Evolutionary conservation across 2,329 filamentous ascomycete genomes (phyloP), one percentile per base, ranked within the genome.

Genomic region (Fusarium tjaetaba): DNA sequence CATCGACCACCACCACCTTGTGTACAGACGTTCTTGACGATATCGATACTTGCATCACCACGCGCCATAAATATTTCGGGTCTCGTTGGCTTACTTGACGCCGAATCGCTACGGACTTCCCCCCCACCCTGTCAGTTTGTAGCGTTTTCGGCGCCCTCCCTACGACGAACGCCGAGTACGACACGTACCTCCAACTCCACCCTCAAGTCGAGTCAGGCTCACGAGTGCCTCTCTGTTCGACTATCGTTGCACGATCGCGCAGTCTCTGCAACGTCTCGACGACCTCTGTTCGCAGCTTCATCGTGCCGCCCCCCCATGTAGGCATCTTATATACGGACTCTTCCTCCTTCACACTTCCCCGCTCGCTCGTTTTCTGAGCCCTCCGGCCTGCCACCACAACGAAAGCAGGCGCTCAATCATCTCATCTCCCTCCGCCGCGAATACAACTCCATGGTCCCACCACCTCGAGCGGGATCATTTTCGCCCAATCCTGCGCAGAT

Each of bases 391-490:
- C 81, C 80, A 77, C 77, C 65, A 76, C 75, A 76, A 75, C 77
- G 75, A 78, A 76, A 81, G 80, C 81, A 82, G 82, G 81, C 80
- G 78, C 78, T 80, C 75, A 72, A 76, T 71, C 68, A 77, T 75
- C 75, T 49, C 73, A 78, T 61, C 73, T 71, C 77, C 79, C 78
- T 76, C 76, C 77, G 70, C 76, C 68, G 62, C 77, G 71, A 81
- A 82, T 79, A 83, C 78, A 82, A 80, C 84, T 82, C 85, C 87
- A 89, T 89, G 87, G 86, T 88, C 85, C 86, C 87, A 84, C 86
- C 83, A 85, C 85, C 87, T 84, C 86, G 88, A 87, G 85, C 88
- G 85, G 89, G 88, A 88, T 89, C 88, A 81, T 90, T 90, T 83
- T 89, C 89, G 81, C 88, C 88, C 84, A 88, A 86, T 85, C 87